Percentiles rank a stretch among this genome's conserved stretches.
phyloP scores from a whole-genome alignment of 129 eudicot genomes.

The Silybum marianum region DNA sequence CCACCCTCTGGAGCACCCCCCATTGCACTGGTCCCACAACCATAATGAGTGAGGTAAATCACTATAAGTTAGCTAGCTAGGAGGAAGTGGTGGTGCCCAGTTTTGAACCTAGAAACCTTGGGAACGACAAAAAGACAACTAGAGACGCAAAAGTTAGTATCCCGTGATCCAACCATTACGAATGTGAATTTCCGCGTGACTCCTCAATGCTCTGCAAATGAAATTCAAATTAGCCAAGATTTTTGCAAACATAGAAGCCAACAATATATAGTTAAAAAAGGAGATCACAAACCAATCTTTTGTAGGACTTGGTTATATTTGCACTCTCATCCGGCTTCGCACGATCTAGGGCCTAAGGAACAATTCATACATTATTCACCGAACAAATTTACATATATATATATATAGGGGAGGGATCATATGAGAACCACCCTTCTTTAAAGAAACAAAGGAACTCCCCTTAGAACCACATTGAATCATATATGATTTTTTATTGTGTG shows the following conservation, averaged over 20 bases:
- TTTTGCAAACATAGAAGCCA: conserved; percentile 9
- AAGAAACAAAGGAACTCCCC: too few species aligned
- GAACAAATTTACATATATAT: conserved; percentile 2
- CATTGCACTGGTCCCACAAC: not conserved
- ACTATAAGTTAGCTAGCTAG: too few species aligned
- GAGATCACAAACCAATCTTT: conserved; percentile 54
- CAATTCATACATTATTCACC: conserved; percentile 20
- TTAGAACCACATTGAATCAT: too few species aligned
- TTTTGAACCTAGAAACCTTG: not conserved
- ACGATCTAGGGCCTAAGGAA: conserved; percentile 67
- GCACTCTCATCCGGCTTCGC: conserved; percentile 72
- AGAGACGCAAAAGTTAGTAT: conserved; percentile 22
- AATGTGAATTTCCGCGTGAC: conserved; percentile 42
- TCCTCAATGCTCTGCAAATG: conserved; percentile 56
- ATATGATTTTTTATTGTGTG: too few species aligned
- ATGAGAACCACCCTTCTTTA: too few species aligned
- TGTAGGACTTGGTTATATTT: conserved; percentile 61
- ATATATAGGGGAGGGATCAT: too few species aligned
- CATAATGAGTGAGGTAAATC: not conserved
- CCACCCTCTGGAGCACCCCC: not conserved
- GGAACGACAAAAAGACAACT: not conserved
- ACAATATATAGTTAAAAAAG: not conserved
- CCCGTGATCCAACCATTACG: conserved; percentile 25
- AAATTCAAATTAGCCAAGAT: not conserved
- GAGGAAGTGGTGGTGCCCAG: not conserved